These are phyloP conservation scores for Filobasidium wieringae DNA, from an alignment of 768 basidiomycete species.

Conservation along the genomic window DNA sequence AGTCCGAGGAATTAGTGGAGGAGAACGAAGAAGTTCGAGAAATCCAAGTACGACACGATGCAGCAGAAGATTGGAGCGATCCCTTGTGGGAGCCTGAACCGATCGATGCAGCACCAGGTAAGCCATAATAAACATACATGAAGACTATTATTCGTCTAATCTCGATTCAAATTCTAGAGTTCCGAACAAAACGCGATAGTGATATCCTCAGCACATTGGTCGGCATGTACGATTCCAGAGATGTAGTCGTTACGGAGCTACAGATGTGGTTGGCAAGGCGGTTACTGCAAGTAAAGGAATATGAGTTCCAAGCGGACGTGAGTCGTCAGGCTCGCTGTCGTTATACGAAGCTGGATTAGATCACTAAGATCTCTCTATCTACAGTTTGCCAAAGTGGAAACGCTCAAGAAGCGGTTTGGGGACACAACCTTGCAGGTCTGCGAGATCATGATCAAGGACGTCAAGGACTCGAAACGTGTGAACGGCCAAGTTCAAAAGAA, in stretches of 20 bases:
- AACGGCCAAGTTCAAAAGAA: conserved; percentile 78
- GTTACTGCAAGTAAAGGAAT: conserved; percentile 65
- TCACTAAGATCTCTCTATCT: conserved; percentile 2
- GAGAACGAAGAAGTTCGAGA: conserved; percentile 56
- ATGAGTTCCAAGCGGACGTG: conserved; percentile 61
- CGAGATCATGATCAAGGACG: conserved; percentile 96
- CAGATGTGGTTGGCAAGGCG: conserved; percentile 83
- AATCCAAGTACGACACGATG: conserved; percentile 54
- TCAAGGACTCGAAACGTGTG: conserved; percentile 83
- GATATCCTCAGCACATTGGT: conserved; percentile 94
- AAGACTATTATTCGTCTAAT: background rate
- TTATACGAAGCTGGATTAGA: background rate
- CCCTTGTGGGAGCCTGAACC: conserved; percentile 94
- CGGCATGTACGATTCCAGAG: conserved; percentile 93
- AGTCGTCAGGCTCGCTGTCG: conserved; percentile 8
- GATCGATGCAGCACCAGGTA: conserved; percentile 88
- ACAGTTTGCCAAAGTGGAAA: conserved; percentile 82
- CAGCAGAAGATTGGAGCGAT: conserved; percentile 72
- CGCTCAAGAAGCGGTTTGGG: conserved; percentile 89
- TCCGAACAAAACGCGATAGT: conserved; percentile 76
- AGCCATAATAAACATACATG: conserved; percentile 12
- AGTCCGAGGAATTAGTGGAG: conserved; percentile 71
- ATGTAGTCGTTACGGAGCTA: conserved; percentile 88
- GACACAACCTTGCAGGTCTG: conserved; percentile 85
- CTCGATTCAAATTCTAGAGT: conserved; percentile 52